Percentiles rank a stretch among this genome's conserved stretches.
These are phyloP conservation scores for Nicotiana attenuata DNA, from an alignment of 257 asterid genomes.

Conservation along the genomic window DNA sequence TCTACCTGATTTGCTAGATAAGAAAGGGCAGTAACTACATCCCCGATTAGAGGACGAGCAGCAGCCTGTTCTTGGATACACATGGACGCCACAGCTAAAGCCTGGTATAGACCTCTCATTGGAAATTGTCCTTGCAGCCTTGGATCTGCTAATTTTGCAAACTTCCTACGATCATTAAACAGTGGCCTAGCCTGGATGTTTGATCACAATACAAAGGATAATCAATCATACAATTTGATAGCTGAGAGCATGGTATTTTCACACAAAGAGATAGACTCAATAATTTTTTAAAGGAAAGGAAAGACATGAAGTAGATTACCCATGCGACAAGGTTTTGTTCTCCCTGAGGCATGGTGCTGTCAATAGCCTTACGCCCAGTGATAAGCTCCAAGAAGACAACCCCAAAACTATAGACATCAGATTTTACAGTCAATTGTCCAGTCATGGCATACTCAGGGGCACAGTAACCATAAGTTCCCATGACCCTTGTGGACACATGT, in stretches of 20 bases:
- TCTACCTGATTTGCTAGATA: conserved; percentile 82
- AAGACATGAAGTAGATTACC: conserved; percentile 36
- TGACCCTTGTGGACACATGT: conserved; percentile 96
- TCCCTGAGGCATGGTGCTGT: conserved; percentile 75
- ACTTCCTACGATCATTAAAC: conserved; percentile 81
- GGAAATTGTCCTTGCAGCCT: conserved; percentile 78
- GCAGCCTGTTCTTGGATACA: conserved; percentile 97
- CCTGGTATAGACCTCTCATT: conserved; percentile 87
- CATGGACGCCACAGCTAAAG: conserved; percentile 97
- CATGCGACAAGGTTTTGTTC: conserved; percentile 94
- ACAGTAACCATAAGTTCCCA: conserved; percentile 99
- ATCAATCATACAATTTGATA: not conserved
- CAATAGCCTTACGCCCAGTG: conserved; percentile 97
- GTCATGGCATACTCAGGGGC: conserved; percentile 99
- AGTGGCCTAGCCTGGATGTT: conserved; percentile 77
- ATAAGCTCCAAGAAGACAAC: conserved; percentile 94
- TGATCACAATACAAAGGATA: not conserved
- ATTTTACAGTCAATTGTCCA: conserved; percentile 91
- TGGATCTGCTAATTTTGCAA: conserved; percentile 83
- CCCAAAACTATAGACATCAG: conserved; percentile 97
- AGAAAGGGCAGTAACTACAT: conserved; percentile 92
- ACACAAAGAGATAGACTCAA: not conserved
- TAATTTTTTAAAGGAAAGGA: not conserved
- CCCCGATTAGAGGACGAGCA: conserved; percentile 90
- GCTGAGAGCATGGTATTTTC: not conserved